A percentile compares a stretch with the other conserved stretches of the same genome.
Evolutionary conservation across 2,329 filamentous ascomycete species (phyloP).

Genomic region (Ophiostoma populinum): DNA sequence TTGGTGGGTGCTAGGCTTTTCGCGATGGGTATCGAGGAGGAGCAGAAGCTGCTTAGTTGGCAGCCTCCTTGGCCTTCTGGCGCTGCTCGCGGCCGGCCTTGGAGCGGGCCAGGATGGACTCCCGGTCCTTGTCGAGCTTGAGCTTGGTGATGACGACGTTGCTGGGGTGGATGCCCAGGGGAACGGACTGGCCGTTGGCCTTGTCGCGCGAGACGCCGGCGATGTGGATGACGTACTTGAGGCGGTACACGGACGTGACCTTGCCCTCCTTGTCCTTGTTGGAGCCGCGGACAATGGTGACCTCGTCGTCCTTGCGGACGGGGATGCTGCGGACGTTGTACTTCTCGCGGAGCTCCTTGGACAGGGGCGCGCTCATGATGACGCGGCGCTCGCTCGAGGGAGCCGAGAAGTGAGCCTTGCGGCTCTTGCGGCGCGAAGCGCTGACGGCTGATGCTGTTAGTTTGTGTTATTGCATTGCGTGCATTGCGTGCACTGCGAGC

Average conservation of each 20-base stretch:
- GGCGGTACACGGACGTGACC: slow-evolving; percentile 91
- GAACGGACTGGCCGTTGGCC: slow-evolving; percentile 89
- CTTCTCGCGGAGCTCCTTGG: slow-evolving; percentile 96
- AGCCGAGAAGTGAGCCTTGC: slow-evolving; percentile 94
- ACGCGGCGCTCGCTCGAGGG: slow-evolving; percentile 85
- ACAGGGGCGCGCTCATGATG: slow-evolving; percentile 92
- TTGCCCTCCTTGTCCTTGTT: slow-evolving; percentile 99
- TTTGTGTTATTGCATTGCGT: not conserved
- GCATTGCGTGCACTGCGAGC: not conserved
- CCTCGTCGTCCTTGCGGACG: slow-evolving; percentile 95
- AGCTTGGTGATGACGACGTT: slow-evolving; percentile 98
- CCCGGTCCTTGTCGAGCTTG: slow-evolving; percentile 93
- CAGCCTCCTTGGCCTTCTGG: slow-evolving; percentile 50
- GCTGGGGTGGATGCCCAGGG: slow-evolving; percentile 84
- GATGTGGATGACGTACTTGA: slow-evolving; percentile 95
- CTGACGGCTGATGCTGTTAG: slow-evolving; percentile 32
- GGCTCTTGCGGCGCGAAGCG: slow-evolving; percentile 94
- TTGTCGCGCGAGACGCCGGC: slow-evolving; percentile 96
- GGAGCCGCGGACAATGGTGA: slow-evolving; percentile 76
- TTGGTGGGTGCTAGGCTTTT: slow-evolving; percentile 2
- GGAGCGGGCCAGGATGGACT: slow-evolving; percentile 75
- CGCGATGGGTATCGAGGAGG: not conserved
- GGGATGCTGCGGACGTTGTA: slow-evolving; percentile 97
- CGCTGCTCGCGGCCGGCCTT: slow-evolving; percentile 61
- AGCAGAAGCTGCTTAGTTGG: slow-evolving; percentile 20